Percentiles rank a stretch among this genome's conserved stretches.
Evolutionary conservation across 306 rosid species (phyloP).

Genomic region (Chamaecrista fasciculata): DNA sequence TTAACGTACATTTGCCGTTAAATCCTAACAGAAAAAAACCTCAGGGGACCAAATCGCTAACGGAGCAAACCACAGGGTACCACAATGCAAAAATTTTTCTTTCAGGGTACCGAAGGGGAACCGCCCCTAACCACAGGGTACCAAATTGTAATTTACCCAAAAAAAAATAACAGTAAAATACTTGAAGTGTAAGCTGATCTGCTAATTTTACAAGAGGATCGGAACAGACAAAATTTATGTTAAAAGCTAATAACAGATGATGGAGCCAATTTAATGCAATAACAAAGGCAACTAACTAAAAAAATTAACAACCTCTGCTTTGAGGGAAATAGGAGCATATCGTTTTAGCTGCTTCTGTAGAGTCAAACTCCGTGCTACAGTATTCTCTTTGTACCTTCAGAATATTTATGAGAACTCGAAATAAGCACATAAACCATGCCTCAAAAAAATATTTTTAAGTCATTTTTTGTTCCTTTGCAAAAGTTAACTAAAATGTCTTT

Average conservation of each 20-base stretch:
- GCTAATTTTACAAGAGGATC: constrained; percentile 8
- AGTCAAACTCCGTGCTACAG: constrained; percentile 48
- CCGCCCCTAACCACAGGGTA: too few relatives aligned
- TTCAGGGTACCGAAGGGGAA: too few relatives aligned
- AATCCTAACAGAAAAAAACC: too few relatives aligned
- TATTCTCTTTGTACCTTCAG: constrained; percentile 70
- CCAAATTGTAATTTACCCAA: too few relatives aligned
- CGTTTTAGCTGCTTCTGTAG: constrained; percentile 76
- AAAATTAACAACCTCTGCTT: constrained; percentile 59
- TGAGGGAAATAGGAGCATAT: constrained; percentile 72
- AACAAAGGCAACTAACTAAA: constrained; percentile 18
- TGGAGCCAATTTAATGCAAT: constrained; percentile 13
- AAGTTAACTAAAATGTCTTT: constrained; percentile 2
- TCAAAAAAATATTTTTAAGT: constrained; percentile 6
- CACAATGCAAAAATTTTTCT: too few relatives aligned
- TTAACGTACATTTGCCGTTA: too few relatives aligned
- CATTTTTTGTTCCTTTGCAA: background rate
- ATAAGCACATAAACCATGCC: constrained; percentile 30
- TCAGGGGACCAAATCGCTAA: too few relatives aligned
- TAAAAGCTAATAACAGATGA: constrained; percentile 7
- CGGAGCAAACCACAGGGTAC: too few relatives aligned
- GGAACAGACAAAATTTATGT: background rate
- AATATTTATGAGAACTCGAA: constrained; percentile 28
- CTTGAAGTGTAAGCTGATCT: background rate
- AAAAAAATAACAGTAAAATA: too few relatives aligned